These are phyloP conservation scores for Fusarium penzigii DNA, from an alignment of 2,329 filamentous ascomycete species.

Conservation along the genomic window DNA sequence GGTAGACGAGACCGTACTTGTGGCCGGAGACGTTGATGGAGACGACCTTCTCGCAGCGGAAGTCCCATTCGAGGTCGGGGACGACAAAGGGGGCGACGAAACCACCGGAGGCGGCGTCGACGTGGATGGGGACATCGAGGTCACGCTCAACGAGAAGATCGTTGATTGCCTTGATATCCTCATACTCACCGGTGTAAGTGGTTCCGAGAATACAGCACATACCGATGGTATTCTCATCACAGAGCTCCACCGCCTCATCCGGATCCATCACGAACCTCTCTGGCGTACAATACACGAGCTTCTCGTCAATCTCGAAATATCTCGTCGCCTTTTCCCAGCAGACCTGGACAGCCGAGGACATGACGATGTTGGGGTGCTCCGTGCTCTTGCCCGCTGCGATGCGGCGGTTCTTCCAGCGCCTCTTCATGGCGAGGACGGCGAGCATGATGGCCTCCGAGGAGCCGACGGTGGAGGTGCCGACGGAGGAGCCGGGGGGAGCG, in stretches of 20 bases:
- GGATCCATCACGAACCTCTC: constrained; percentile 67
- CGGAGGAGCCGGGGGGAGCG: constrained; percentile 68
- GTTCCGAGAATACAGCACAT: constrained; percentile 91
- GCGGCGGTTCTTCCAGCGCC: constrained; percentile 85
- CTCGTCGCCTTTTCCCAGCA: constrained; percentile 93
- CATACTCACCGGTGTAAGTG: constrained; percentile 95
- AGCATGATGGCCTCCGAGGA: constrained; percentile 89
- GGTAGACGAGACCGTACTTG: constrained; percentile 78
- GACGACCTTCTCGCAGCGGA: constrained; percentile 82
- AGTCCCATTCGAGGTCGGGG: constrained; percentile 86
- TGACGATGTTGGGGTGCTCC: constrained; percentile 86
- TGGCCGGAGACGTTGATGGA: constrained; percentile 95
- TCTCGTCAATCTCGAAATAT: constrained; percentile 93
- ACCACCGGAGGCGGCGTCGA: constrained; percentile 88
- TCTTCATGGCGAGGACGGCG: constrained; percentile 88
- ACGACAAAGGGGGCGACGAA: constrained; percentile 92
- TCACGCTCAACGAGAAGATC: constrained; percentile 75
- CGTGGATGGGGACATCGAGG: constrained; percentile 85
- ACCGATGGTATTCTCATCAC: constrained; percentile 77
- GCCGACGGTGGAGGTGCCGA: constrained; percentile 87
- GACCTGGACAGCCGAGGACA: constrained; percentile 94
- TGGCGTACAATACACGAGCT: constrained; percentile 66
- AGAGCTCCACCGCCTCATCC: constrained; percentile 57
- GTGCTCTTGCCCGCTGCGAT: constrained; percentile 78
- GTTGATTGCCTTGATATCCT: constrained; percentile 90